phyloP scores from a whole-genome alignment of 495 filamentous ascomycete species.

The Hyaloscypha finlandica region DNA sequence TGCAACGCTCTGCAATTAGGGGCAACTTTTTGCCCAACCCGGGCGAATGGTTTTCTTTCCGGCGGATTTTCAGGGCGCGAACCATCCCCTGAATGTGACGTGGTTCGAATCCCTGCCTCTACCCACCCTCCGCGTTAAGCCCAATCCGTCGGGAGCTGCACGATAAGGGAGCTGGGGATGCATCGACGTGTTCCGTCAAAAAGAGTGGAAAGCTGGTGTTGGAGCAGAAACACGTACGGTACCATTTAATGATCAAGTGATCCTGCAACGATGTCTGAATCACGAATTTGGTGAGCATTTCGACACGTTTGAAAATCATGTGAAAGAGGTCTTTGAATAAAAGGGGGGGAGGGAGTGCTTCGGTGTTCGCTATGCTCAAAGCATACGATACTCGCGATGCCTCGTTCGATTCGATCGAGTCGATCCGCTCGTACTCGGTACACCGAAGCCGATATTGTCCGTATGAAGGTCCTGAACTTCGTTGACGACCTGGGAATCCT shows the following conservation, averaged over 20 bases:
- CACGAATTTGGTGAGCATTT: background rate
- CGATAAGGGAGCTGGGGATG: background rate
- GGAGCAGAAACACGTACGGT: background rate
- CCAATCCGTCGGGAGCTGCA: background rate
- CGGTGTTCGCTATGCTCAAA: background rate
- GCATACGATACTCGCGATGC: background rate
- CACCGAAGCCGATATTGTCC: background rate
- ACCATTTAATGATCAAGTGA: constrained; percentile 4
- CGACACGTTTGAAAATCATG: constrained; percentile 1
- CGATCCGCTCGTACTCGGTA: background rate
- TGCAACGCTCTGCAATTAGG: constrained; percentile 6
- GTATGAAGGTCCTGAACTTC: constrained; percentile 9
- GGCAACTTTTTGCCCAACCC: background rate
- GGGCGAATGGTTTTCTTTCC: background rate
- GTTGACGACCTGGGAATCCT: constrained; percentile 19
- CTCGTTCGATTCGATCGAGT: background rate
- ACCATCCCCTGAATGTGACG: constrained; percentile 9
- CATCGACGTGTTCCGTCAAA: background rate
- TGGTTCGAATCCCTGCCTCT: constrained; percentile 5
- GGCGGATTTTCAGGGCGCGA: constrained; percentile 4
- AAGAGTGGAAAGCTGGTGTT: background rate
- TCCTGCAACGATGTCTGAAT: background rate
- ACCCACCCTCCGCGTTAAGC: background rate
- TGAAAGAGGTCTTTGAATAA: constrained; percentile 1
- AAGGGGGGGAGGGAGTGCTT: background rate